Evolutionary conservation across 2,329 filamentous ascomycete species (phyloP).

Genomic region (Lomentospora prolificans): DNA sequence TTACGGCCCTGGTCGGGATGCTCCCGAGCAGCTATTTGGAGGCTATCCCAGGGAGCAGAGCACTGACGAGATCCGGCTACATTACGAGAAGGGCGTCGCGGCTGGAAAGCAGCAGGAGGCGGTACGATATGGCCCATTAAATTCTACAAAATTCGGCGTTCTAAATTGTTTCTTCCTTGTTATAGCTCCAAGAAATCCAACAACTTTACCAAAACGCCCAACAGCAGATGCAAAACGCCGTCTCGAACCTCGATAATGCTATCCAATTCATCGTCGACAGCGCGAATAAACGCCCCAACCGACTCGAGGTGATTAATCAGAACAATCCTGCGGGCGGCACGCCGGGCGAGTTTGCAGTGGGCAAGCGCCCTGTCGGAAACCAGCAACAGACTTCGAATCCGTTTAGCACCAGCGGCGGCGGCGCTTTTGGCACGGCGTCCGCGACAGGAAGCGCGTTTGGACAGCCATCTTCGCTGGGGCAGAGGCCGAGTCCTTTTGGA

Average conservation of each 20-base stretch:
- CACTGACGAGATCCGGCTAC: slow-evolving; percentile 74
- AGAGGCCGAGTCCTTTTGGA: slow-evolving; percentile 15
- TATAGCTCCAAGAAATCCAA: slow-evolving; percentile 49
- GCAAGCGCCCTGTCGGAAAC: slow-evolving; percentile 16
- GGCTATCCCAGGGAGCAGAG: slow-evolving; percentile 73
- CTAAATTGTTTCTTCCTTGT: slow-evolving; percentile 9
- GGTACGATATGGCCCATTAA: slow-evolving; percentile 21
- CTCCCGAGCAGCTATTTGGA: slow-evolving; percentile 76
- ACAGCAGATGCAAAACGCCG: slow-evolving; percentile 61
- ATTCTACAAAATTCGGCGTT: too few species aligned
- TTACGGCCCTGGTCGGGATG: slow-evolving; percentile 69
- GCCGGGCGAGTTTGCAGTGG: slow-evolving; percentile 34
- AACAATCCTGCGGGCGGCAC: slow-evolving; percentile 30
- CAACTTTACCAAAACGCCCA: slow-evolving; percentile 53
- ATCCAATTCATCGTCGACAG: slow-evolving; percentile 57
- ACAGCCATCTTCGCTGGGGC: slow-evolving; percentile 22
- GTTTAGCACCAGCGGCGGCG: slow-evolving; percentile 26
- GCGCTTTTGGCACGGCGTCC: slow-evolving; percentile 26
- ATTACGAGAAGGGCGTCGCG: slow-evolving; percentile 53
- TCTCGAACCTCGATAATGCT: slow-evolving; percentile 62
- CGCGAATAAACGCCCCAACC: slow-evolving; percentile 65
- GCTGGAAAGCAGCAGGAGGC: slow-evolving; percentile 49
- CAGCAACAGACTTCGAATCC: slow-evolving; percentile 24
- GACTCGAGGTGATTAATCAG: slow-evolving; percentile 51
- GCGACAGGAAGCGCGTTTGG: slow-evolving; percentile 21